These are phyloP conservation scores for Fusarium sp. DNA, from an alignment of 2,329 filamentous ascomycete species.

Conservation along the genomic window DNA sequence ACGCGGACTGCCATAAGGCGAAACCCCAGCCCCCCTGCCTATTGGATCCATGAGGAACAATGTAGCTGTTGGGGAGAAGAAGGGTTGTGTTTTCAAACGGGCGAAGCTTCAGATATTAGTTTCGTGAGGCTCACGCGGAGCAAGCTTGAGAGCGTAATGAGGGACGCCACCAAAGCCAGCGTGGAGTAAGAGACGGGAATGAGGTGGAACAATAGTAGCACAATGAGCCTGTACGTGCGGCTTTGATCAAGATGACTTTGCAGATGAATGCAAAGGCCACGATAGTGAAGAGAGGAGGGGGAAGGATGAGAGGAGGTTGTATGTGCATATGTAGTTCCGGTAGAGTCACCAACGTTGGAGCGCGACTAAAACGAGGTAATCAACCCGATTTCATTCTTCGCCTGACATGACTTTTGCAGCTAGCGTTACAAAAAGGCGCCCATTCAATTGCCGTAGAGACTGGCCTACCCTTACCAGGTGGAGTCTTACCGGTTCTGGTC, in stretches of 20 bases:
- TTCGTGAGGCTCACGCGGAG: slow-evolving; percentile 19
- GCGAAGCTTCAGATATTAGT: slow-evolving; percentile 12
- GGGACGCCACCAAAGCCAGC: slow-evolving; percentile 22
- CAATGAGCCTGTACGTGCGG: slow-evolving; percentile 12
- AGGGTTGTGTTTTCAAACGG: slow-evolving; percentile 10
- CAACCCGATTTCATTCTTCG: slow-evolving; percentile 22
- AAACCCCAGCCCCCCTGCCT: slow-evolving; percentile 33
- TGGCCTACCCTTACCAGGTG: slow-evolving; percentile 23
- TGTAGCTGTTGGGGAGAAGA: slow-evolving; percentile 3
- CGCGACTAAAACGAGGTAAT: slow-evolving; percentile 34
- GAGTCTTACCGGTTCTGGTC: slow-evolving; percentile 31
- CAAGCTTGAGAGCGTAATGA: slow-evolving; percentile 19
- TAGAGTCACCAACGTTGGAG: slow-evolving; percentile 17
- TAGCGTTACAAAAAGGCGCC: slow-evolving; percentile 25
- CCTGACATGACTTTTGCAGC: slow-evolving; percentile 32
- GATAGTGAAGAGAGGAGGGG: slow-evolving; percentile 4
- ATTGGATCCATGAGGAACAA: slow-evolving; percentile 29
- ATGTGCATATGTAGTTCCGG: slow-evolving; percentile 27
- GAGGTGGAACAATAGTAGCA: slow-evolving; percentile 27
- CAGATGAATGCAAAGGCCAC: slow-evolving; percentile 5
- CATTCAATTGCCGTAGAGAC: slow-evolving; percentile 19
- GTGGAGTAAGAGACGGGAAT: slow-evolving; percentile 18
- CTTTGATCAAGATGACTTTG: slow-evolving; percentile 2
- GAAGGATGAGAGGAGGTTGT: slow-evolving; percentile 19
- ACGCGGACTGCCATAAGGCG: slow-evolving; percentile 38